These are phyloP conservation scores for Talaromyces stipitatus DNA, from an alignment of 495 filamentous ascomycete genomes.

Conservation along the genomic window DNA sequence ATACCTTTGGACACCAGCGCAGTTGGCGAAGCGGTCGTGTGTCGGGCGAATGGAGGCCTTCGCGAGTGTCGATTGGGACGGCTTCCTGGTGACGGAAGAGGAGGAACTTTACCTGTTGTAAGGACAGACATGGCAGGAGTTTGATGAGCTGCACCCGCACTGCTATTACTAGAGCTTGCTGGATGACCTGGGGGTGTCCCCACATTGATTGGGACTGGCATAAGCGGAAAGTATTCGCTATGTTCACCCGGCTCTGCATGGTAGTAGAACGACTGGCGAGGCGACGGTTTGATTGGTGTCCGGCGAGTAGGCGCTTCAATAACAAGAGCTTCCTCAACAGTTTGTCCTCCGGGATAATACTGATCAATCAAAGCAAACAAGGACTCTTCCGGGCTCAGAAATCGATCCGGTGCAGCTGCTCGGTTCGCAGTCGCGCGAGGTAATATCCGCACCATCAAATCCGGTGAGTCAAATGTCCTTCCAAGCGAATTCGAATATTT, in stretches of 20 bases:
- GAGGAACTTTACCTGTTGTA: slow-evolving; percentile 68
- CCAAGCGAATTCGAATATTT: slow-evolving; percentile 94
- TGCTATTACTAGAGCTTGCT: slow-evolving; percentile 17
- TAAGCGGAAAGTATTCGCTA: slow-evolving; percentile 86
- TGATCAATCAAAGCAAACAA: slow-evolving; percentile 69
- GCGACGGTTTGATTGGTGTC: slow-evolving; percentile 73
- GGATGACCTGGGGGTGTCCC: slow-evolving; percentile 32
- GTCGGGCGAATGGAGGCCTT: slow-evolving; percentile 45
- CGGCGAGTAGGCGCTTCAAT: slow-evolving; percentile 79
- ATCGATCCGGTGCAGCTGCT: slow-evolving; percentile 51
- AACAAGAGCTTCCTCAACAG: slow-evolving; percentile 80
- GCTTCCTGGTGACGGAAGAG: slow-evolving; percentile 76
- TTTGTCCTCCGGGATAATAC: slow-evolving; percentile 84
- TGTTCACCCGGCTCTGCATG: slow-evolving; percentile 63
- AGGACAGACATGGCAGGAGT: slow-evolving; percentile 66
- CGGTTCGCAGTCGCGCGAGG: slow-evolving; percentile 40
- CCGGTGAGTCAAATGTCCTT: slow-evolving; percentile 79
- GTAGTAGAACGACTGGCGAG: slow-evolving; percentile 49
- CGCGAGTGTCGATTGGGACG: slow-evolving; percentile 38
- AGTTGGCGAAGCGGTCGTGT: slow-evolving; percentile 79
- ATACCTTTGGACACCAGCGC: slow-evolving; percentile 23
- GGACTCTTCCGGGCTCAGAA: slow-evolving; percentile 80
- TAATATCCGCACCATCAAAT: slow-evolving; percentile 62
- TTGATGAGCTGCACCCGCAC: slow-evolving; percentile 16
- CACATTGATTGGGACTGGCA: slow-evolving; percentile 46